Evolutionary conservation across 768 basidiomycete genomes (phyloP).

Genomic region (Russula brevipes): DNA sequence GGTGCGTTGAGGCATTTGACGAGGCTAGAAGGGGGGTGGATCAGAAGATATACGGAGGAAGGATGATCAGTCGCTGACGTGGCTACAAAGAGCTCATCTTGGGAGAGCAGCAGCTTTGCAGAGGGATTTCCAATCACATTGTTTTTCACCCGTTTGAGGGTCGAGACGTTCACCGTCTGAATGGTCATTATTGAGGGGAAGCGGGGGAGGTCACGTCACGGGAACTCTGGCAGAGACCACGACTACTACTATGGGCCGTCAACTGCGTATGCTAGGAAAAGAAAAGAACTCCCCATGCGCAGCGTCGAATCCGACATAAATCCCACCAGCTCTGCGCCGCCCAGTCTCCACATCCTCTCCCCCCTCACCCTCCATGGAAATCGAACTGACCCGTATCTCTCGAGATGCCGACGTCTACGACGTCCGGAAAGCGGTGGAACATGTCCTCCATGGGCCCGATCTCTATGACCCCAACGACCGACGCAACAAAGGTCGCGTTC

Average conservation of each 20-base stretch:
- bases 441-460: conserved; percentile 51
- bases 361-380: conserved; percentile 33
- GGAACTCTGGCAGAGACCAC: too few species aligned
- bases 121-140: conserved; percentile 74
- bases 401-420: conserved; percentile 47
- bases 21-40: conserved; percentile 40
- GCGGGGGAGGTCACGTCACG: too few species aligned
- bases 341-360: neutral
- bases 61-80: conserved; percentile 37
- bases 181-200: conserved; percentile 28
- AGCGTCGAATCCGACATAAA: neutral
- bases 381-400: conserved; percentile 34
- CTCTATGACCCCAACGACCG: conserved; percentile 39
- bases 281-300: neutral
- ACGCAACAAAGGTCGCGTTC: conserved; percentile 27
- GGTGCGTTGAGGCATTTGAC: conserved; percentile 54
- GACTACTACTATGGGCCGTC: too few species aligned
- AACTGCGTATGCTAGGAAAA: too few species aligned
- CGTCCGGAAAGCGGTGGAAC: conserved; percentile 51
- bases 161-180: conserved; percentile 30
- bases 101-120: conserved; percentile 55
- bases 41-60: neutral
- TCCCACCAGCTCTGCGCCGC: neutral
- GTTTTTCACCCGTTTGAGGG: conserved; percentile 68
- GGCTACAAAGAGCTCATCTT: conserved; percentile 51